A percentile compares a stretch with the other conserved stretches of the same genome.
Conservation (phyloP, 2,329 filamentous ascomycete species). For the Biscogniauxia mediterranea region DNA sequence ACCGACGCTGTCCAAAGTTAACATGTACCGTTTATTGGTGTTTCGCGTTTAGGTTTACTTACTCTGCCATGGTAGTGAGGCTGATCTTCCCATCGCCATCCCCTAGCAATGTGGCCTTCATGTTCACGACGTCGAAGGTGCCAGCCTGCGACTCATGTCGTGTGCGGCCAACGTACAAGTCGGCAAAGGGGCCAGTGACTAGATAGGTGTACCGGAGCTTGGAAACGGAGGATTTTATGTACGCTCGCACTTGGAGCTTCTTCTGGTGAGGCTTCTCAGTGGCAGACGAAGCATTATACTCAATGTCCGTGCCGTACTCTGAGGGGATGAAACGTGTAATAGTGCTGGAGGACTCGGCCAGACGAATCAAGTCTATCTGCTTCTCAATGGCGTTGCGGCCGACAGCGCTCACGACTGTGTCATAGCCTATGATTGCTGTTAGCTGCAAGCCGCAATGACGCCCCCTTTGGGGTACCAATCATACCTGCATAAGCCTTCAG, state of each 20-base stretch:
- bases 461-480: not conserved
- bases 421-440: conserved; percentile 34
- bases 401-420: conserved; percentile 59
- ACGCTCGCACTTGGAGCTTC: conserved; percentile 59
- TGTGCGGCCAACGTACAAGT: conserved; percentile 49
- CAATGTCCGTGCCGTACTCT: conserved; percentile 58
- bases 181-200: conserved; percentile 61
- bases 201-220: conserved; percentile 56
- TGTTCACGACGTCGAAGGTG: conserved; percentile 56
- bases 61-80: conserved; percentile 72
- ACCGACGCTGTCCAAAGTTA: conserved; percentile 52
- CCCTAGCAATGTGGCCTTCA: conserved; percentile 60
- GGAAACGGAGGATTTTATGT: conserved; percentile 44
- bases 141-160: conserved; percentile 40
- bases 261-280: conserved; percentile 60
- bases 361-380: conserved; percentile 53
- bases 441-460: not conserved
- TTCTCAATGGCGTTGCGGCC: conserved; percentile 53
- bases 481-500: conserved; percentile 49
- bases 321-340: conserved; percentile 59
- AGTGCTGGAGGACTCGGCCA: conserved; percentile 47
- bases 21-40: not conserved
- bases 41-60: conserved; percentile 32
- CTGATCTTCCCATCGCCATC: conserved; percentile 61
- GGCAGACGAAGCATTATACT: conserved; percentile 50